These are phyloP conservation scores for Dysphania ambrosioides DNA, from an alignment of 148 eudicot genomes.

Conservation along the genomic window DNA sequence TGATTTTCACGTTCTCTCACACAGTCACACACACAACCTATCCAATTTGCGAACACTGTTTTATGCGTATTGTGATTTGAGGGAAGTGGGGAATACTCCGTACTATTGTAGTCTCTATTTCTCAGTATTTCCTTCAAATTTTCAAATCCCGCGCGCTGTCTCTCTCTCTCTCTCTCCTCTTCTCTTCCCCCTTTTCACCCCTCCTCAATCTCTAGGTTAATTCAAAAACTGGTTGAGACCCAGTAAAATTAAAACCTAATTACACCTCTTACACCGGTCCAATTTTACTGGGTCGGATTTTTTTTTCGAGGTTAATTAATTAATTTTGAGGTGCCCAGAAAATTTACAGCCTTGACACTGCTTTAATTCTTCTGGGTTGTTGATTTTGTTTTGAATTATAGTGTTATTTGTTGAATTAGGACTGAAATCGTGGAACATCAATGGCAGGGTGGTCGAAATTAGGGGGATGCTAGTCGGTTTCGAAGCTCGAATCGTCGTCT, in stretches of 20 bases:
- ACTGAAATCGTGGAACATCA: conserved; percentile 42
- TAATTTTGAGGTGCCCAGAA: too few species aligned
- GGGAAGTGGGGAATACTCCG: too few species aligned
- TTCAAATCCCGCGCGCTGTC: conserved; percentile 26
- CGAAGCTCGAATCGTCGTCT: conserved; percentile 20
- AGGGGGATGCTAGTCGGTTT: conserved; percentile 23
- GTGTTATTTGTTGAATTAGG: conserved; percentile 31
- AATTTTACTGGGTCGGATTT: too few species aligned
- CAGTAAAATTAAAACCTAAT: neutral
- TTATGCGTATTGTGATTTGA: too few species aligned
- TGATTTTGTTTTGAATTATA: neutral
- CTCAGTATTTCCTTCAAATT: conserved; percentile 5
- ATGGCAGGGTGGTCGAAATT: conserved; percentile 55
- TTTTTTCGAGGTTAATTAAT: neutral
- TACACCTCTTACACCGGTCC: neutral
- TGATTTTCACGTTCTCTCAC: too few species aligned
- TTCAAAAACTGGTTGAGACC: neutral
- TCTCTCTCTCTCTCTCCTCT: conserved; percentile 8
- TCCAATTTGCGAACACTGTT: too few species aligned
- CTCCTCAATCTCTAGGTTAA: neutral
- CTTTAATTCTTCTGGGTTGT: too few species aligned
- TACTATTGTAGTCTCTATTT: too few species aligned
- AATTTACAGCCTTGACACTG: too few species aligned
- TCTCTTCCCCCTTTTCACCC: conserved; percentile 5
- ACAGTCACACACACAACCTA: too few species aligned